A percentile compares a stretch with the other conserved stretches of the same genome.
Evolutionary conservation across 2,329 filamentous ascomycete species (phyloP).

Genomic region (Talaromyces sp.): DNA sequence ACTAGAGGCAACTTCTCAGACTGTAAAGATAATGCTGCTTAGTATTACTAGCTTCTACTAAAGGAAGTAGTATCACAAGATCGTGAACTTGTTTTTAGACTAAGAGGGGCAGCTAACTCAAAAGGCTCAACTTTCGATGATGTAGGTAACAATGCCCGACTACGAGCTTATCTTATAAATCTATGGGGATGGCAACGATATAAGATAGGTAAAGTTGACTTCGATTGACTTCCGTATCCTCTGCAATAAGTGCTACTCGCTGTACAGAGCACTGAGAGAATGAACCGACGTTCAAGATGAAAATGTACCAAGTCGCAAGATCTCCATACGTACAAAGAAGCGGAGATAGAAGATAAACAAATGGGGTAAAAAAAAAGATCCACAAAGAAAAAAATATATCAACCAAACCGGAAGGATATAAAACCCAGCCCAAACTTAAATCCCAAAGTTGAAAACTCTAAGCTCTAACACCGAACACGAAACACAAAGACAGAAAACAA

Average conservation of each 20-base stretch:
- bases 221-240: slow-evolving; percentile 15
- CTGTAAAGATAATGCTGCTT: too few species aligned
- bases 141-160: too few species aligned
- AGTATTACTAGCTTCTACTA: too few species aligned
- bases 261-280: slow-evolving; percentile 23
- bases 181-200: too few species aligned
- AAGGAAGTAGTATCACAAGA: too few species aligned
- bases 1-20: too few species aligned
- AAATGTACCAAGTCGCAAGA: slow-evolving; percentile 18
- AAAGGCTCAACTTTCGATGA: too few species aligned
- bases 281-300: slow-evolving; percentile 15
- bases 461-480: neutral
- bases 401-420: slow-evolving; percentile 5
- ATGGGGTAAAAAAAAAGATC: neutral
- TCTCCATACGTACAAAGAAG: slow-evolving; percentile 32
- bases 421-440: neutral
- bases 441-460: neutral
- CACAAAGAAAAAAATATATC: neutral
- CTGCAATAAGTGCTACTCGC: slow-evolving; percentile 18
- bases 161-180: neutral
- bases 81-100: too few species aligned
- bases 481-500: slow-evolving; percentile 8
- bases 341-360: slow-evolving; percentile 1
- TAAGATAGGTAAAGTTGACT: slow-evolving; percentile 10
- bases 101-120: too few species aligned